Conservation (phyloP, 768 basidiomycete genomes). For the Lentinula boryana region DNA sequence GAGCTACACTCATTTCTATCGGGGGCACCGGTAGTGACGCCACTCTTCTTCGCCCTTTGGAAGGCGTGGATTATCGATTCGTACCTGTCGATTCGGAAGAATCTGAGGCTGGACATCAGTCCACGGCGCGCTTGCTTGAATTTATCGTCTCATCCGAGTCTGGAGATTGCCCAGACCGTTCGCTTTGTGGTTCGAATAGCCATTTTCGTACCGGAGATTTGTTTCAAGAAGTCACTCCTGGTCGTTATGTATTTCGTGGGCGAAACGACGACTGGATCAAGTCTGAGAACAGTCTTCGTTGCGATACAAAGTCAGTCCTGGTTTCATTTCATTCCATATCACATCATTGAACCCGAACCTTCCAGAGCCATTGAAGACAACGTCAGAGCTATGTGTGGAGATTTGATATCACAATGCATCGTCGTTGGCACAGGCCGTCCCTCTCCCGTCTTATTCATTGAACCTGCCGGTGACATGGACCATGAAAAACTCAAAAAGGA, state of each 20-base stretch:
- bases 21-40: conserved; percentile 31
- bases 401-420: conserved; percentile 44
- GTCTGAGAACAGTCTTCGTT: conserved; percentile 58
- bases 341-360: conserved; percentile 9
- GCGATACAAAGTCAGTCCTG: conserved; percentile 54
- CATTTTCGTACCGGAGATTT: conserved; percentile 68
- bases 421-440: conserved; percentile 53
- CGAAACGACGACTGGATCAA: conserved; percentile 74
- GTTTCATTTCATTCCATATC: not conserved
- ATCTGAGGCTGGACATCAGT: conserved; percentile 32
- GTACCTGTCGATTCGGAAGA: conserved; percentile 28
- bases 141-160: conserved; percentile 53
- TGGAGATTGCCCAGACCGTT: conserved; percentile 50
- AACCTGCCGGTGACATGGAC: conserved; percentile 32
- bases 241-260: conserved; percentile 49
- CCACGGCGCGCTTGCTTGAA: conserved; percentile 47
- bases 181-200: conserved; percentile 47
- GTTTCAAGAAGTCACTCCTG: conserved; percentile 48
- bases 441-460: conserved; percentile 49
- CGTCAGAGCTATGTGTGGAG: conserved; percentile 40
- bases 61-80: conserved; percentile 42
- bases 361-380: conserved; percentile 54
- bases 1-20: conserved; percentile 42
- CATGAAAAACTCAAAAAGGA: conserved; percentile 37
- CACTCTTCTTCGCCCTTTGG: conserved; percentile 33